Percentiles rank a stretch among this genome's conserved stretches.
phyloP scores from a whole-genome alignment of 2,329 filamentous ascomycete species.

The Colletotrichum sp. region DNA sequence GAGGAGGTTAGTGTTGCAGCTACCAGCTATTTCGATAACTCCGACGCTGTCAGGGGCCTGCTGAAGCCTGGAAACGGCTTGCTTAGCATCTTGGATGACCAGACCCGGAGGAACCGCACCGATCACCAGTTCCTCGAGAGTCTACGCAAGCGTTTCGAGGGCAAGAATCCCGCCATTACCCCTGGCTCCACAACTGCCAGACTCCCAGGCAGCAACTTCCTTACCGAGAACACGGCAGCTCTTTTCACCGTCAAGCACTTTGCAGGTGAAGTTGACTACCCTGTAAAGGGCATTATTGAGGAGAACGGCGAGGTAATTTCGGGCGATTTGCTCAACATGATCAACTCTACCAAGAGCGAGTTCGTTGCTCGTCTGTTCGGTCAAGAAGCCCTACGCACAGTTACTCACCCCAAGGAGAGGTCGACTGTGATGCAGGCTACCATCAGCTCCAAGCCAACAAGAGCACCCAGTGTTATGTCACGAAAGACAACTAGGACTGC shows the following conservation, averaged over 20 bases:
- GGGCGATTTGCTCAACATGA: constrained; percentile 92
- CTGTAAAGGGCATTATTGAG: constrained; percentile 83
- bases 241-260: constrained; percentile 94
- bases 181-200: constrained; percentile 77
- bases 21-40: constrained; percentile 98
- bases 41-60: constrained; percentile 88
- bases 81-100: constrained; percentile 93
- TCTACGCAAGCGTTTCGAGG: constrained; percentile 88
- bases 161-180: constrained; percentile 89
- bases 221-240: constrained; percentile 79
- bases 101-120: constrained; percentile 85
- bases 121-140: constrained; percentile 92
- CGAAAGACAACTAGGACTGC: constrained; percentile 64
- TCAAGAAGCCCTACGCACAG: constrained; percentile 91
- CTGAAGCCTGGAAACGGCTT: constrained; percentile 93
- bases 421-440: constrained; percentile 94
- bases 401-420: constrained; percentile 91
- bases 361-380: constrained; percentile 92
- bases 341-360: constrained; percentile 84
- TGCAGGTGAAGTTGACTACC: constrained; percentile 95
- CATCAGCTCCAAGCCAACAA: constrained; percentile 92
- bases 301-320: constrained; percentile 97
- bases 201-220: constrained; percentile 87
- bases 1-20: constrained; percentile 91
- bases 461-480: constrained; percentile 90